These are phyloP conservation scores for Gonapodya prolifera DNA, from an alignment of 192 early-diverging fungal genomes.

Conservation along the genomic window DNA sequence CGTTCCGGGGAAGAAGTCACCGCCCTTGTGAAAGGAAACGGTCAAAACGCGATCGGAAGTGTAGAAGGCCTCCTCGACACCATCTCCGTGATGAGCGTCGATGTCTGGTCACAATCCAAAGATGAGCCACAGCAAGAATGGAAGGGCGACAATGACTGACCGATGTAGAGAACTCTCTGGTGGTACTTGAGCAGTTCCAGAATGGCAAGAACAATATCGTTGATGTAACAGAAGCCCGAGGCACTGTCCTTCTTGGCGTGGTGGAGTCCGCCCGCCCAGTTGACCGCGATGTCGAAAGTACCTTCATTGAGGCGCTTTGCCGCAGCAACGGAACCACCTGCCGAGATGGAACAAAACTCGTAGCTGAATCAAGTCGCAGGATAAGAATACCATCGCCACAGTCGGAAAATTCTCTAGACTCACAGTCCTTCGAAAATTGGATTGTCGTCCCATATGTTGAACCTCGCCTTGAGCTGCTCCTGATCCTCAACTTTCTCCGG, in stretches of 20 bases:
- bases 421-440: conserved; percentile 85
- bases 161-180: conserved; percentile 78
- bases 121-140: conserved; percentile 11
- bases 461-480: conserved; percentile 41
- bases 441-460: conserved; percentile 85
- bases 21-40: conserved; percentile 86
- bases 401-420: not conserved
- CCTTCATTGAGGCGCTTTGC: conserved; percentile 74
- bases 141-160: not conserved
- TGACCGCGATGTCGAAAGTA: conserved; percentile 78
- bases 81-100: conserved; percentile 98
- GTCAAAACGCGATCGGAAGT: conserved; percentile 91
- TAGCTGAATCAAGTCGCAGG: conserved; percentile 18
- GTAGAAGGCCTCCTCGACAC: conserved; percentile 80
- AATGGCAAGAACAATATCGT: conserved; percentile 93
- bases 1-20: conserved; percentile 92
- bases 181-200: conserved; percentile 78
- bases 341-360: conserved; percentile 82
- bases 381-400: not conserved
- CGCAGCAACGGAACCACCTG: conserved; percentile 87
- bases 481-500: conserved; percentile 58
- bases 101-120: conserved; percentile 42
- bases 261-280: conserved; percentile 93
- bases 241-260: conserved; percentile 97
- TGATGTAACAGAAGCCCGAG: conserved; percentile 95